These are phyloP conservation scores for Euphorbia peplus DNA, from an alignment of 345 rosid genomes.

Conservation along the genomic window DNA sequence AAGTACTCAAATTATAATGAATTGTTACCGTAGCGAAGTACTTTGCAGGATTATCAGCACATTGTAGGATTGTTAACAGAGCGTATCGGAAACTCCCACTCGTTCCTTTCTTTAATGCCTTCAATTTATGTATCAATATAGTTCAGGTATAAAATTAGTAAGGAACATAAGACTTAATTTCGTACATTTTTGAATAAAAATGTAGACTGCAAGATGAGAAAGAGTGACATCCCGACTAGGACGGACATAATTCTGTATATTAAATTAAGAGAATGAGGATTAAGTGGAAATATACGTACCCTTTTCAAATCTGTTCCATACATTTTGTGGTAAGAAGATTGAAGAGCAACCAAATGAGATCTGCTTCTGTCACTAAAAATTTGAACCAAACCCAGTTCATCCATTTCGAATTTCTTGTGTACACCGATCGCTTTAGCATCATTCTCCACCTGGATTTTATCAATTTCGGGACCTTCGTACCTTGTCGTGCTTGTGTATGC, in stretches of 20 bases:
- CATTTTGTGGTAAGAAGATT: conserved; percentile 33
- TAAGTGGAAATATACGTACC: conserved; percentile 25
- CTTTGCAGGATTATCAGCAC: conserved; percentile 52
- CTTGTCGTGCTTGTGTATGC: conserved; percentile 53
- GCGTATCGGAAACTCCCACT: conserved; percentile 46
- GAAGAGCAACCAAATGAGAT: conserved; percentile 52
- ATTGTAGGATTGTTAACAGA: conserved; percentile 49
- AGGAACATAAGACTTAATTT: too few relatives aligned
- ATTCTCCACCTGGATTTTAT: conserved; percentile 34
- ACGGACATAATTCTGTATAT: too few relatives aligned
- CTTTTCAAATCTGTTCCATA: conserved; percentile 41
- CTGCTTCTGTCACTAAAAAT: conserved; percentile 61
- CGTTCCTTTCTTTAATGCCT: conserved; percentile 54
- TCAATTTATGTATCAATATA: background rate
- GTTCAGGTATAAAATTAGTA: too few relatives aligned
- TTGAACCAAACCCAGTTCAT: conserved; percentile 39
- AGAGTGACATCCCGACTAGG: too few relatives aligned
- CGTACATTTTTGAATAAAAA: too few relatives aligned
- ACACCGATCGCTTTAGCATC: conserved; percentile 51
- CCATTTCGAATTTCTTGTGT: conserved; percentile 38
- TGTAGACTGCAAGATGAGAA: too few relatives aligned
- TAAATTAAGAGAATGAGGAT: too few relatives aligned
- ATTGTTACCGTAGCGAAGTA: conserved; percentile 49
- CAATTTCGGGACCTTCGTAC: conserved; percentile 71
- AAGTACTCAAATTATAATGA: too few relatives aligned